A percentile compares a stretch with the other conserved stretches of the same genome.
These are phyloP conservation scores for Huntiella moniliformis DNA, from an alignment of 2,329 filamentous ascomycete genomes.

Conservation along the genomic window DNA sequence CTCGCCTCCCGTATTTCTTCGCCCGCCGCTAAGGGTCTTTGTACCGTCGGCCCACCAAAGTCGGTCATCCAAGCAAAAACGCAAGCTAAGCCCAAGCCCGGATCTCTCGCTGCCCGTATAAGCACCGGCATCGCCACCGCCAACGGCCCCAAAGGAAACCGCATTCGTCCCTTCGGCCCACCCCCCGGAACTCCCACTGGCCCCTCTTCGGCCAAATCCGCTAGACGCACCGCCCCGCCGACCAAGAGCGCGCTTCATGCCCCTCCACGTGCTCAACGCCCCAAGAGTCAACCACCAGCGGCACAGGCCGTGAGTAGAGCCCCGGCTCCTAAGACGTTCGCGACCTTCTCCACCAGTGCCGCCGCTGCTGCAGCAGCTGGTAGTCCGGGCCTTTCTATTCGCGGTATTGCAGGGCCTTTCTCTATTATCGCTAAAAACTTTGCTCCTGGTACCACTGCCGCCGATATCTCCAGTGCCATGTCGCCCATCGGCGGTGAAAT, in stretches of 20 bases:
- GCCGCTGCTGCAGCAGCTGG: not conserved
- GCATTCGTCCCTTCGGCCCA: not conserved
- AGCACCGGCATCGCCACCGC: constrained; percentile 5
- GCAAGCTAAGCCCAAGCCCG: constrained; percentile 3
- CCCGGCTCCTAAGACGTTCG: too few species aligned
- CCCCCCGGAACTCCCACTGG: not conserved
- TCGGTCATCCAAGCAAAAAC: not conserved
- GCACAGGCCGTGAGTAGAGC: not conserved
- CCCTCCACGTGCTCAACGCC: not conserved
- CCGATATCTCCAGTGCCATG: constrained; percentile 70
- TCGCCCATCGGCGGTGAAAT: constrained; percentile 53
- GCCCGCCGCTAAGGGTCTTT: constrained; percentile 8
- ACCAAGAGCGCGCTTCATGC: not conserved
- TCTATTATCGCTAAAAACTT: constrained; percentile 65
- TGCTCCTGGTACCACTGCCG: constrained; percentile 60
- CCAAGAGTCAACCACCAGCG: not conserved
- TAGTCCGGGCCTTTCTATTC: constrained; percentile 41
- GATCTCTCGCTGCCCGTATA: constrained; percentile 6
- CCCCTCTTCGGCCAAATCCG: not conserved
- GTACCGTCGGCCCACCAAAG: constrained; percentile 8
- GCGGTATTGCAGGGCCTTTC: constrained; percentile 54
- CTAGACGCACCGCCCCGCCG: too few species aligned
- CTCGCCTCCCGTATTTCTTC: constrained; percentile 10
- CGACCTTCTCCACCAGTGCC: too few species aligned
- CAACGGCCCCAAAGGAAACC: constrained; percentile 7